Base-by-base conservation (phyloP, 371 early-diverging fungal species). In the Mortierella sp. region DNA sequence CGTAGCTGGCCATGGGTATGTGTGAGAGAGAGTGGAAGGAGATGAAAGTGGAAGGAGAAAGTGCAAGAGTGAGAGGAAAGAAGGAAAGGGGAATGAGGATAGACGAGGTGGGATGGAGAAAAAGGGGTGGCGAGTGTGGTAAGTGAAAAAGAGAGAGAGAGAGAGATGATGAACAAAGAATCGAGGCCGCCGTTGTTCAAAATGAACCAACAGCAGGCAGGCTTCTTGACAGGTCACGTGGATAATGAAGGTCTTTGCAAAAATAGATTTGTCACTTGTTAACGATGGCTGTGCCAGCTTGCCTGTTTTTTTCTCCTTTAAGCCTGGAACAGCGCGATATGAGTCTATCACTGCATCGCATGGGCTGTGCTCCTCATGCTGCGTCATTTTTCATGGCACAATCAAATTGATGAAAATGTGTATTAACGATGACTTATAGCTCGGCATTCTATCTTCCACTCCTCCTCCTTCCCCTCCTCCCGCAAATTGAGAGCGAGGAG, bases 31-130 rank as follows among this genome's bases (percentile, higher is more conserved):
- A 44, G 43, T 63, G 54, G 71, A 35, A 46, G 43, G 75, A 24
- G 54, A 29, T 51, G 74, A 70, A 21, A 29, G 75, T 49, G 49
- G 35, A 51, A 68, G 27, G n/a, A 58, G 27, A 24, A 75, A 32
- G 51, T 51, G 65, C 38, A n/a, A 21, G 29, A 68, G 14, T 21
- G 51, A 51, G 27, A 60, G 12, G 32, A 4, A 29, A 58, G 0
- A 11, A 5, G 32, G 32, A 60, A 60, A 49, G 12, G 49, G 32
- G 18, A 75, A 32, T 44, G 38, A 24, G 11, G 68, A 51, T 46
- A 21, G 49, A 51, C 32, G 49, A 27, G n/a, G 29, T 6, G 21
- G 29, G 35, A 27, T 27, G 12, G n/a, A 27, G 58, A 58, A 24
- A 27, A 58, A 4, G 12, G 27, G 8, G 5, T 11, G 12, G 35